Conservation (phyloP, 2,329 filamentous ascomycete genomes). For the Harringtonia aguacate region DNA sequence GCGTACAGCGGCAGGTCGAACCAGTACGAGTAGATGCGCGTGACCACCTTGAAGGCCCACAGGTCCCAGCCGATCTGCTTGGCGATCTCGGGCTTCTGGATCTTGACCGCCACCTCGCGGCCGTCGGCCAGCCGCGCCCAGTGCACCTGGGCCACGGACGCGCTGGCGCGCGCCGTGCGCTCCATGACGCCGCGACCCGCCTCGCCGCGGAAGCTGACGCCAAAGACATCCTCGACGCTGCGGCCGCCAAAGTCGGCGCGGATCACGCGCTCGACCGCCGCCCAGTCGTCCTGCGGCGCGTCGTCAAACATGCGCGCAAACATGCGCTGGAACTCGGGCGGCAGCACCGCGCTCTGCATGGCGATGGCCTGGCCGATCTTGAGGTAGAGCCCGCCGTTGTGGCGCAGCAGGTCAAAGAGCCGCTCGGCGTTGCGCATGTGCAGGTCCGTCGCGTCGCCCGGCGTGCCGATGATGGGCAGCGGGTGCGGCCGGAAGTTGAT, state of each 20-base stretch:
- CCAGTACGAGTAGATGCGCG: slow-evolving; percentile 71
- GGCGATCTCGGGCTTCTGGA: slow-evolving; percentile 90
- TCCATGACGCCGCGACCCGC: slow-evolving; percentile 52
- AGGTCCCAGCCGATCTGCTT: slow-evolving; percentile 90
- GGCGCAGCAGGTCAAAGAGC: slow-evolving; percentile 67
- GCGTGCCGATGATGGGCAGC: slow-evolving; percentile 27
- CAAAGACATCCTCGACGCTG: slow-evolving; percentile 83
- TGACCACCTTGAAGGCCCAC: slow-evolving; percentile 84
- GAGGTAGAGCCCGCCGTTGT: slow-evolving; percentile 87
- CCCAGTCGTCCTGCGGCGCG: slow-evolving; percentile 86
- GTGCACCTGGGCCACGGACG: slow-evolving; percentile 93
- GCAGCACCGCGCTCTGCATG: slow-evolving; percentile 92
- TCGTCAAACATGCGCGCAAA: slow-evolving; percentile 96
- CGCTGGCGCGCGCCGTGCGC: slow-evolving; percentile 56
- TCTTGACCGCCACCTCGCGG: slow-evolving; percentile 85
- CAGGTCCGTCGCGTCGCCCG: slow-evolving; percentile 61
- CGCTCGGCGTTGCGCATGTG: slow-evolving; percentile 77
- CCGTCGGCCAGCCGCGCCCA: slow-evolving; percentile 84
- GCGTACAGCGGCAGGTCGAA: slow-evolving; percentile 92
- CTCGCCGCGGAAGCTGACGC: slow-evolving; percentile 68
- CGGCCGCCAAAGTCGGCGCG: slow-evolving; percentile 78
- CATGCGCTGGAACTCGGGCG: slow-evolving; percentile 92
- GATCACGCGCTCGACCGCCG: slow-evolving; percentile 75
- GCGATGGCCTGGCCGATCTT: slow-evolving; percentile 98
- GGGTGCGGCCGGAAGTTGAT: slow-evolving; percentile 84